phyloP scores from a whole-genome alignment of 208 protist species.

The Herpetomonas tarakana region DNA sequence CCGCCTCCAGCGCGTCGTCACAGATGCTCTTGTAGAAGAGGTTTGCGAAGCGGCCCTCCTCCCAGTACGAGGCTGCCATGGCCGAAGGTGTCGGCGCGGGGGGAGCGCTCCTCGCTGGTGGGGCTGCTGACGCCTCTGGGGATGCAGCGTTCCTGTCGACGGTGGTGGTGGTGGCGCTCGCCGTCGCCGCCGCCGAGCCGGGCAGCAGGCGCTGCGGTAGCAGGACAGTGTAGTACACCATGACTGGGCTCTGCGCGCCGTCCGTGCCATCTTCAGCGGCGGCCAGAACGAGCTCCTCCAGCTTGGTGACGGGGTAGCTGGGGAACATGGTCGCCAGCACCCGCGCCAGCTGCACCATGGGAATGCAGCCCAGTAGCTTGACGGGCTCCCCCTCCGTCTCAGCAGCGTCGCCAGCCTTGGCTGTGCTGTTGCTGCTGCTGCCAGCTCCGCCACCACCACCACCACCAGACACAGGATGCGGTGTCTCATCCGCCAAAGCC shows the following conservation, averaged over 20 bases:
- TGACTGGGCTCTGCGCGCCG: conserved; percentile 22
- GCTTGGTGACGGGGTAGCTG: conserved; percentile 32
- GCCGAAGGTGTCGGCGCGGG: neutral
- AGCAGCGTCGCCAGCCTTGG: neutral
- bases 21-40: conserved; percentile 59
- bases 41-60: conserved; percentile 31
- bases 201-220: conserved; percentile 54
- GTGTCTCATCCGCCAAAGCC: neutral
- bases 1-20: conserved; percentile 61
- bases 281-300: conserved; percentile 51
- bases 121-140: neutral
- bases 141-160: conserved; percentile 5
- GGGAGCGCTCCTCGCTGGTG: neutral
- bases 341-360: conserved; percentile 47
- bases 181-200: conserved; percentile 14
- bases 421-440: neutral
- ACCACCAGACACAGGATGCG: neutral
- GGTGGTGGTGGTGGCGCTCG: conserved; percentile 9
- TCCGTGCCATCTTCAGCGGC: conserved; percentile 44
- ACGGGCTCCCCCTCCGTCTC: neutral
- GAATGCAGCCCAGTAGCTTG: conserved; percentile 34
- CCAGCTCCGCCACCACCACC: neutral
- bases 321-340: conserved; percentile 73
- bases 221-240: conserved; percentile 64
- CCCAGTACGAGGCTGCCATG: conserved; percentile 4